phyloP scores from a whole-genome alignment of 2,329 filamentous ascomycete species.

The Blumeria hordei region DNA sequence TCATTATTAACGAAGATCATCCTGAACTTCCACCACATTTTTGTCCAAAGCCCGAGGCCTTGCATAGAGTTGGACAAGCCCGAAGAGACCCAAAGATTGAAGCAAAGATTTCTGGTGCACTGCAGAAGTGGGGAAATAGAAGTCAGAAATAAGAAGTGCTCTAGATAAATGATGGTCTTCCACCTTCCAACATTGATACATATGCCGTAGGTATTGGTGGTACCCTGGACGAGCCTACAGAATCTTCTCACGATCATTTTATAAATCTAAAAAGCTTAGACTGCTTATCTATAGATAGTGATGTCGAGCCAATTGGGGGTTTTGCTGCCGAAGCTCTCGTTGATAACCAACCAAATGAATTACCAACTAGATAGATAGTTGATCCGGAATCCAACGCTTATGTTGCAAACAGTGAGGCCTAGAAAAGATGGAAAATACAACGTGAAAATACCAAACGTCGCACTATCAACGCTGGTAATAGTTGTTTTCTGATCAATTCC shows the following conservation, averaged over 20 bases:
- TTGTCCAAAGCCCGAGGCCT: not conserved
- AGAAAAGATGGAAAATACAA: not conserved
- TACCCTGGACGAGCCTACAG: not conserved
- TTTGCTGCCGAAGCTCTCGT: not conserved
- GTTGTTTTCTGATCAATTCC: not conserved
- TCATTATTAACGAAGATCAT: not conserved
- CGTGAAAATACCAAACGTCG: not conserved
- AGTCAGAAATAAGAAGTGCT: not conserved
- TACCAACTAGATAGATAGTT: not conserved
- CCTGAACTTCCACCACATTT: not conserved
- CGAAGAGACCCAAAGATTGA: not conserved
- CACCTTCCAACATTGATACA: not conserved
- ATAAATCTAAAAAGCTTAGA: not conserved
- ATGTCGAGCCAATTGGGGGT: not conserved
- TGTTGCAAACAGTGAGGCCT: not conserved
- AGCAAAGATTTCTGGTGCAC: not conserved
- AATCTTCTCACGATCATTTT: not conserved
- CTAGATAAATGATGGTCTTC: not conserved
- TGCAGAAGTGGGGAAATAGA: not conserved
- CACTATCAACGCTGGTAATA: not conserved
- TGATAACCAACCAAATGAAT: not conserved
- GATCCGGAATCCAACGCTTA: not conserved
- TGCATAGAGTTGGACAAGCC: too few relatives aligned
- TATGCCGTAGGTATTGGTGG: not conserved
- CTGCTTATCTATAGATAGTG: not conserved